These are phyloP conservation scores for Saturnispora sekii DNA, from an alignment of 805 yeast genomes.

Conservation along the genomic window DNA sequence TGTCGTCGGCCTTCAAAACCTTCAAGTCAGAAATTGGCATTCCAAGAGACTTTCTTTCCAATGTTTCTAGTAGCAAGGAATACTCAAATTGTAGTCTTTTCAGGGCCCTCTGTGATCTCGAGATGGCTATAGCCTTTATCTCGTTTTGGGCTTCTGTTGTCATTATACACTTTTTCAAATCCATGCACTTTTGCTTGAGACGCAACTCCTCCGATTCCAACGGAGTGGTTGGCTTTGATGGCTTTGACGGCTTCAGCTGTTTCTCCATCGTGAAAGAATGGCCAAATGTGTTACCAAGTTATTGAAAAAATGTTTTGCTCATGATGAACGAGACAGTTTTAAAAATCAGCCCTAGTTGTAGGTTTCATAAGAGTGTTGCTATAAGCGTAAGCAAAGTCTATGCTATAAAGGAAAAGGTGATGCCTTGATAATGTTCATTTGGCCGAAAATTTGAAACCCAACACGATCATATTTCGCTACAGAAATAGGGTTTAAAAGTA, in stretches of 20 bases:
- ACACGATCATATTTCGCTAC: too few relatives aligned
- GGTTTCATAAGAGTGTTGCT: too few relatives aligned
- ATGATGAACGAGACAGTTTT: too few relatives aligned
- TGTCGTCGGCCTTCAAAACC: constrained; percentile 17
- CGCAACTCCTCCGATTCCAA: constrained; percentile 17
- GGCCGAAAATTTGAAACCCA: too few relatives aligned
- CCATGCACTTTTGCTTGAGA: constrained; percentile 59
- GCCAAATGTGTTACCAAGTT: too few relatives aligned
- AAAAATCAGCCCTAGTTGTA: too few relatives aligned
- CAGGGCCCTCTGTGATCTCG: constrained; percentile 66
- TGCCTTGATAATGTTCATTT: too few relatives aligned
- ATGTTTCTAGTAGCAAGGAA: constrained; percentile 64
- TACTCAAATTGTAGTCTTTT: constrained; percentile 78
- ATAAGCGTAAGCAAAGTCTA: too few relatives aligned
- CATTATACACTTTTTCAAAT: constrained; percentile 54
- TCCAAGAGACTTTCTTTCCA: constrained; percentile 46
- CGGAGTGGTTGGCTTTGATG: constrained; percentile 13
- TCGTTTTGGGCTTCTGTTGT: constrained; percentile 76
- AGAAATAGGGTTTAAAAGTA: too few relatives aligned
- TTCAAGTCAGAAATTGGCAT: constrained; percentile 20
- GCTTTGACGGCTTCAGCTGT: neutral
- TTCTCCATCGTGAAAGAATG: too few relatives aligned
- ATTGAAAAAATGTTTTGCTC: too few relatives aligned
- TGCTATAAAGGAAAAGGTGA: too few relatives aligned
- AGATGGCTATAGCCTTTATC: constrained; percentile 61